These are phyloP conservation scores for Leishmania tarentolae DNA, from an alignment of 208 protist genomes.

Conservation along the genomic window DNA sequence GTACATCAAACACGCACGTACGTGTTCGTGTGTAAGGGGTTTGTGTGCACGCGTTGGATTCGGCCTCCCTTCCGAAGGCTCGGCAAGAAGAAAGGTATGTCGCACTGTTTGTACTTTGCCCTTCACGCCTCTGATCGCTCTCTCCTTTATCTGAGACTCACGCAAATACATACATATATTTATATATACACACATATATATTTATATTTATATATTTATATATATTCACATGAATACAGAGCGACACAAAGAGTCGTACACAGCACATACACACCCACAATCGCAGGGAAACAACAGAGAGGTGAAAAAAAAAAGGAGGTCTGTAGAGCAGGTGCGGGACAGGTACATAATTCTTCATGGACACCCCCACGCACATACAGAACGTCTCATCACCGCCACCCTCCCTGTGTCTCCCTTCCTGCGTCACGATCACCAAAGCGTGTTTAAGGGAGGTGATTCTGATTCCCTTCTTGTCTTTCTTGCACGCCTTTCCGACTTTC, in stretches of 20 bases:
- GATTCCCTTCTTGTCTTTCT: too few relatives aligned
- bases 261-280: background rate
- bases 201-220: background rate
- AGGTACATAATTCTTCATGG: background rate
- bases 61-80: background rate
- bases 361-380: background rate
- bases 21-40: background rate
- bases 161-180: background rate
- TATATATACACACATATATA: background rate
- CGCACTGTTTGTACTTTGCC: background rate
- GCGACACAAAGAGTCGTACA: background rate
- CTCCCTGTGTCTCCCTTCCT: constrained; percentile 4
- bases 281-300: background rate
- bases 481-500: background rate
- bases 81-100: background rate
- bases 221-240: too few relatives aligned
- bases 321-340: background rate
- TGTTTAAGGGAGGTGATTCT: too few relatives aligned
- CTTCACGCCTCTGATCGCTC: background rate
- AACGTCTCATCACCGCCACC: background rate
- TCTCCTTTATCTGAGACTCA: background rate
- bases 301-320: background rate
- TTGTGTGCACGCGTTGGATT: background rate
- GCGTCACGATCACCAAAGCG: too few relatives aligned
- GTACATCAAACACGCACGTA: background rate